Percentiles rank a stretch among this genome's conserved stretches.
Conservation (phyloP, 1,284 basidiomycete species). For the Trametes versicolor region DNA sequence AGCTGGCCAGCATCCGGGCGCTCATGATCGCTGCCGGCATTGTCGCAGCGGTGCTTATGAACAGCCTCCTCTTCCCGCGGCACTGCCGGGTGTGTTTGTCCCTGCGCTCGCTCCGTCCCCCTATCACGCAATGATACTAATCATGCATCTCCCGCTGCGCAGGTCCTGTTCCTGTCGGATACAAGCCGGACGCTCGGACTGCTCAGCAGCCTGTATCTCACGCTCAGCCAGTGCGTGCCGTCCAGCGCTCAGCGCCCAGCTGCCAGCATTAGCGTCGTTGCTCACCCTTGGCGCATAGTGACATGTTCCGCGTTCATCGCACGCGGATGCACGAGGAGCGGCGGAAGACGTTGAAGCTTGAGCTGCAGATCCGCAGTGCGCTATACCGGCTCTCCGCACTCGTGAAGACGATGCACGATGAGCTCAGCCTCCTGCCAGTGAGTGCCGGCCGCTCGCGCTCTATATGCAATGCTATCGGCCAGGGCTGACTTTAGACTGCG, state of each 20-base stretch:
- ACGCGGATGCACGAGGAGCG: conserved; percentile 46
- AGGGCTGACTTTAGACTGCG: background rate
- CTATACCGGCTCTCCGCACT: conserved; percentile 51
- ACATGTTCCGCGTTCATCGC: conserved; percentile 49
- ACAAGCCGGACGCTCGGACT: conserved; percentile 52
- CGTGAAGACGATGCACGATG: conserved; percentile 57
- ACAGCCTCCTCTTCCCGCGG: conserved; percentile 57
- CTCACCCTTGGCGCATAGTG: conserved; percentile 40
- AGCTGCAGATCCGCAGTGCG: conserved; percentile 53
- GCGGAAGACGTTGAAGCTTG: conserved; percentile 52
- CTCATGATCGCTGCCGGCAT: conserved; percentile 57
- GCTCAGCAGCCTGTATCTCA: conserved; percentile 55
- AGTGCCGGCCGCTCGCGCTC: conserved; percentile 27
- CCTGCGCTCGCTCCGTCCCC: background rate
- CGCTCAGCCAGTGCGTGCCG: conserved; percentile 52
- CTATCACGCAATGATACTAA: conserved; percentile 10
- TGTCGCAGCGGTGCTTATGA: conserved; percentile 55
- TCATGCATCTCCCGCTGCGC: conserved; percentile 1
- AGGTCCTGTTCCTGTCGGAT: conserved; percentile 58
- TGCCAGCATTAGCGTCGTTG: background rate
- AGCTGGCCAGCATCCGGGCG: conserved; percentile 51
- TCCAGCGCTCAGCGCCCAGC: background rate
- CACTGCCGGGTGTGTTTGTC: conserved; percentile 53
- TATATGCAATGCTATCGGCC: background rate
- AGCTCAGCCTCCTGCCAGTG: conserved; percentile 61